phyloP scores from a whole-genome alignment of 2,329 filamentous ascomycete genomes.

The Alternaria atra region DNA sequence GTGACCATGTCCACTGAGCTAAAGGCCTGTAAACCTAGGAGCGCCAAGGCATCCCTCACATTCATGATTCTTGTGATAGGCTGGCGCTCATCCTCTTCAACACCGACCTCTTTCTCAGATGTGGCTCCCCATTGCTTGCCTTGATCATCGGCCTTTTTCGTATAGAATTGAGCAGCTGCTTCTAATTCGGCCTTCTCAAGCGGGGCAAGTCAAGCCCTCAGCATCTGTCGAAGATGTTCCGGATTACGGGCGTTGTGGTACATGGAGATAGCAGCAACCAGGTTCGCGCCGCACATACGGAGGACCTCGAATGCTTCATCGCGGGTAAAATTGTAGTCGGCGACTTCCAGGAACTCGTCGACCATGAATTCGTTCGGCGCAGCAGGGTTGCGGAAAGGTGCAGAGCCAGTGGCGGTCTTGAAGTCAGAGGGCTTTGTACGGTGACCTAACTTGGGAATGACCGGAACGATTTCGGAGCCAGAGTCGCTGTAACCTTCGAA shows the following conservation, averaged over 20 bases:
- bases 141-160: not conserved
- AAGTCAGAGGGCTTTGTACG: not conserved
- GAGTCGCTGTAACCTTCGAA: not conserved
- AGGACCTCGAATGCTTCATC: slow-evolving; percentile 4
- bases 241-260: slow-evolving; percentile 1
- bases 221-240: slow-evolving; percentile 1
- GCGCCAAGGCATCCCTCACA: not conserved
- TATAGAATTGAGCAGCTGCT: not conserved
- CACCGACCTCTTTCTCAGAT: not conserved
- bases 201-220: not conserved
- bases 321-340: not conserved
- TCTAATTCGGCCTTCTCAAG: not conserved
- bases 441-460: not conserved
- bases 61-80: not conserved
- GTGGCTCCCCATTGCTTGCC: not conserved
- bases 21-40: not conserved
- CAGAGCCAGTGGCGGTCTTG: not conserved
- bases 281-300: slow-evolving; percentile 3
- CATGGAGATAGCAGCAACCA: not conserved
- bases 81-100: not conserved
- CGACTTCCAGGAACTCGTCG: not conserved
- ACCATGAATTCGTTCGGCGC: not conserved
- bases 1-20: not conserved
- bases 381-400: not conserved
- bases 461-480: not conserved